phyloP scores from a whole-genome alignment of 805 yeast species.

The Candida tammaniensis region DNA sequence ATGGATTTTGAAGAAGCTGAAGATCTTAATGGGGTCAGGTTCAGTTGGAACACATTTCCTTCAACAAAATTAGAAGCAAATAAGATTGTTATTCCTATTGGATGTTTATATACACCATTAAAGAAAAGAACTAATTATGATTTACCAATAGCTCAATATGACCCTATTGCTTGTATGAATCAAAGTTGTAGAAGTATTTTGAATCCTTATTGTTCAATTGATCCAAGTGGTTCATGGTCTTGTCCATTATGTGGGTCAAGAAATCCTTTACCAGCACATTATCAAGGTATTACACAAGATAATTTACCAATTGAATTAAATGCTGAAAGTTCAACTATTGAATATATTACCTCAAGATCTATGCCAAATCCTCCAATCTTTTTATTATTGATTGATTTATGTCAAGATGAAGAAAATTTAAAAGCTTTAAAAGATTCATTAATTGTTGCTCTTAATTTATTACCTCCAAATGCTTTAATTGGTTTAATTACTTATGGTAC shows the following conservation, averaged over 20 bases:
- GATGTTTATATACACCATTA: conserved; percentile 59
- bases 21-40: conserved; percentile 70
- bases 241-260: conserved; percentile 56
- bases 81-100: conserved; percentile 53
- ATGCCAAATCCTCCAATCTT: conserved; percentile 47
- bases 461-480: conserved; percentile 55
- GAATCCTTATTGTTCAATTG: conserved; percentile 48
- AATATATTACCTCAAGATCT: conserved; percentile 42
- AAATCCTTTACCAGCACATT: conserved; percentile 37
- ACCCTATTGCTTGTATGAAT: conserved; percentile 39
- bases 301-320: conserved; percentile 32
- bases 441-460: conserved; percentile 37
- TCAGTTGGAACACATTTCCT: conserved; percentile 70
- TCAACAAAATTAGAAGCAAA: conserved; percentile 51
- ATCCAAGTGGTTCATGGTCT: conserved; percentile 42
- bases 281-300: conserved; percentile 17
- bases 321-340: conserved; percentile 48
- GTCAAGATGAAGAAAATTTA: conserved; percentile 50
- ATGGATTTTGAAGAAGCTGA: conserved; percentile 57
- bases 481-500: conserved; percentile 62
- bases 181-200: conserved; percentile 53
- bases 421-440: conserved; percentile 48
- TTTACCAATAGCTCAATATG: conserved; percentile 31
- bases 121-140: conserved; percentile 39
- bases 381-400: conserved; percentile 56